These are phyloP conservation scores for Apiotrichum domesticum DNA, from an alignment of 1,284 basidiomycete genomes.

Conservation along the genomic window DNA sequence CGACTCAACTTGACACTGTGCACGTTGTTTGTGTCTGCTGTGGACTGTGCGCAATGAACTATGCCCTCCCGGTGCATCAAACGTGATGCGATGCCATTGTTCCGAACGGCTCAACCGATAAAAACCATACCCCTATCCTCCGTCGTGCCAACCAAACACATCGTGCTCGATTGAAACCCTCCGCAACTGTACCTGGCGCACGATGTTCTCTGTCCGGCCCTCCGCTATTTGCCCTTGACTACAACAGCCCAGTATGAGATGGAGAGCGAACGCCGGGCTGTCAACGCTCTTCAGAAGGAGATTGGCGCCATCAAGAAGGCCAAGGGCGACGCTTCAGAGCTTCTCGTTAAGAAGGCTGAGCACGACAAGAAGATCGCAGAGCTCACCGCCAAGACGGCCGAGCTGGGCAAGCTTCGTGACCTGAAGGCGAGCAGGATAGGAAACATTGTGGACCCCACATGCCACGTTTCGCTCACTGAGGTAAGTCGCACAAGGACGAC, in stretches of 20 bases:
- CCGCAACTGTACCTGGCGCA: too few species aligned
- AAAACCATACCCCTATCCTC: too few species aligned
- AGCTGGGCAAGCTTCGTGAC: constrained; percentile 62
- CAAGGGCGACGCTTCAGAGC: constrained; percentile 82
- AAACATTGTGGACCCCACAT: constrained; percentile 84
- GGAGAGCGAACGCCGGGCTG: constrained; percentile 69
- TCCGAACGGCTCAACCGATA: too few species aligned
- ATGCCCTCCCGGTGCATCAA: too few species aligned
- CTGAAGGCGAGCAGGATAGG: constrained; percentile 74
- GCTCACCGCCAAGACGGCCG: constrained; percentile 68
- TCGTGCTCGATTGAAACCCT: too few species aligned
- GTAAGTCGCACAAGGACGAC: constrained; percentile 48
- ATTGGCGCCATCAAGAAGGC: constrained; percentile 92
- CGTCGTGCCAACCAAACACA: too few species aligned
- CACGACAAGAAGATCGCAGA: constrained; percentile 66
- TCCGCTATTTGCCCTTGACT: too few species aligned
- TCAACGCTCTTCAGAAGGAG: constrained; percentile 87
- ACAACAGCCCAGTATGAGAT: constrained; percentile 73
- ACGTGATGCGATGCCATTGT: too few species aligned
- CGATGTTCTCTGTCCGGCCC: too few species aligned
- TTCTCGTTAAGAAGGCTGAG: constrained; percentile 70
- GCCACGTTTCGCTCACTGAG: constrained; percentile 82
- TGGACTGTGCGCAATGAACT: too few species aligned
- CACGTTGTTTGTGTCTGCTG: too few species aligned
- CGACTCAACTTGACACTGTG: too few species aligned